Conservation (phyloP, 306 rosid species). For the Lathyrus oleraceus region DNA sequence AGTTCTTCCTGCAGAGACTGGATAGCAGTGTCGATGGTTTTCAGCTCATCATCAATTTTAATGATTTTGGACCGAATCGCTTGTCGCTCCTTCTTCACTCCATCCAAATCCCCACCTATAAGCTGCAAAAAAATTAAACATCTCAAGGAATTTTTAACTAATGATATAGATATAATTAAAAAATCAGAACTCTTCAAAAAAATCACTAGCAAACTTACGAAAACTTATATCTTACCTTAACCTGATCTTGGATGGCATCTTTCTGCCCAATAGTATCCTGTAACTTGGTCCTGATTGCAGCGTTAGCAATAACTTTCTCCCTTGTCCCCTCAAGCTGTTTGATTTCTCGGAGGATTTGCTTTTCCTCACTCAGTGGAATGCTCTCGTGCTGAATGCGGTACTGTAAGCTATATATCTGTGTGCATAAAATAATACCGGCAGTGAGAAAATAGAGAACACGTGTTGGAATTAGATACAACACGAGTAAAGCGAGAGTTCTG, state of each 20-base stretch:
- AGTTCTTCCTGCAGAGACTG: constrained; percentile 70
- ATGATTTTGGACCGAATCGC: constrained; percentile 72
- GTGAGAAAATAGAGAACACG: constrained; percentile 15
- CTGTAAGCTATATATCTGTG: constrained; percentile 74
- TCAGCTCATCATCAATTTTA: constrained; percentile 71
- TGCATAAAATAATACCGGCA: constrained; percentile 35
- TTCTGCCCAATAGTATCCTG: constrained; percentile 80
- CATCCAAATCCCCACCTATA: constrained; percentile 86
- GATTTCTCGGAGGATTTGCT: constrained; percentile 83
- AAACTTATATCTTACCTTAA: constrained; percentile 62
- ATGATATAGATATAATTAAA: neutral
- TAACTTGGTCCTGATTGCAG: constrained; percentile 78
- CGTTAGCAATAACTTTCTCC: constrained; percentile 81
- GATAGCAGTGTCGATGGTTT: constrained; percentile 61
- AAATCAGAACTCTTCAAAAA: constrained; percentile 7
- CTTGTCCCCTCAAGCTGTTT: constrained; percentile 95
- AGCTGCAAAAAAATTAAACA: constrained; percentile 51
- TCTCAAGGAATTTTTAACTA: constrained; percentile 1
- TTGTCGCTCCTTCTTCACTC: constrained; percentile 87
- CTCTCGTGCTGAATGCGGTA: constrained; percentile 97
- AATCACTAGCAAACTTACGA: constrained; percentile 26
- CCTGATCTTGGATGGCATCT: constrained; percentile 80
- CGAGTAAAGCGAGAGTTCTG: constrained; percentile 26
- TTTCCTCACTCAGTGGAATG: constrained; percentile 87
- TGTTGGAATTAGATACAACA: neutral